Percentiles rank a stretch among this genome's conserved stretches.
These are phyloP conservation scores for Populus tremula DNA, from an alignment of 345 rosid genomes.

Conservation along the genomic window DNA sequence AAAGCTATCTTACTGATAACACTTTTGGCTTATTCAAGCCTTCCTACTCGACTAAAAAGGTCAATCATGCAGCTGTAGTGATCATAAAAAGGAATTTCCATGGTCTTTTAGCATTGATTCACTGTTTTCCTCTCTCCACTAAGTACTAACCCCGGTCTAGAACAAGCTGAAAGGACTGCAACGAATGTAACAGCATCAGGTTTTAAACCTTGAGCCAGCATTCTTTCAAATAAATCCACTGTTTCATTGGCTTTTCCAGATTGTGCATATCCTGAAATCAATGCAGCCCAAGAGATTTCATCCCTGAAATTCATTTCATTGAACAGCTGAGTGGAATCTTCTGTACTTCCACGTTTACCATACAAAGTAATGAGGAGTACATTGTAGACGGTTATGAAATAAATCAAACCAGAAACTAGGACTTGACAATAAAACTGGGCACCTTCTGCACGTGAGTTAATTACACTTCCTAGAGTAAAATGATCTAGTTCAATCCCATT, in stretches of 20 bases:
- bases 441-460: conserved; percentile 93
- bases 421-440: conserved; percentile 80
- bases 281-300: conserved; percentile 91
- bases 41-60: conserved; percentile 81
- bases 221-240: conserved; percentile 67
- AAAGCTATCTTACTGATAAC: conserved; percentile 73
- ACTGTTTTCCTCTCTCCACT: conserved; percentile 66
- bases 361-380: conserved; percentile 81
- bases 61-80: conserved; percentile 96
- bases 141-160: conserved; percentile 63
- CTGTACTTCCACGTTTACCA: conserved; percentile 82
- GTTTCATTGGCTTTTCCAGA: conserved; percentile 79
- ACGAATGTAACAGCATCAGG: conserved; percentile 90
- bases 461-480: conserved; percentile 76
- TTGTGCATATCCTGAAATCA: conserved; percentile 81
- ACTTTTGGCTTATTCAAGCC: conserved; percentile 70
- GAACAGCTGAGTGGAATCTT: conserved; percentile 60
- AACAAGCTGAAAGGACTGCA: conserved; percentile 86
- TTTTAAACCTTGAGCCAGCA: conserved; percentile 59
- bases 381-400: conserved; percentile 68
- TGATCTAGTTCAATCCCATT: conserved; percentile 78
- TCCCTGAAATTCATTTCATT: conserved; percentile 68
- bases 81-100: conserved; percentile 53
- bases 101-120: conserved; percentile 60
- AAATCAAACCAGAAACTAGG: conserved; percentile 56